phyloP scores from a whole-genome alignment of 495 filamentous ascomycete species.

The Neurospora tetraspora region DNA sequence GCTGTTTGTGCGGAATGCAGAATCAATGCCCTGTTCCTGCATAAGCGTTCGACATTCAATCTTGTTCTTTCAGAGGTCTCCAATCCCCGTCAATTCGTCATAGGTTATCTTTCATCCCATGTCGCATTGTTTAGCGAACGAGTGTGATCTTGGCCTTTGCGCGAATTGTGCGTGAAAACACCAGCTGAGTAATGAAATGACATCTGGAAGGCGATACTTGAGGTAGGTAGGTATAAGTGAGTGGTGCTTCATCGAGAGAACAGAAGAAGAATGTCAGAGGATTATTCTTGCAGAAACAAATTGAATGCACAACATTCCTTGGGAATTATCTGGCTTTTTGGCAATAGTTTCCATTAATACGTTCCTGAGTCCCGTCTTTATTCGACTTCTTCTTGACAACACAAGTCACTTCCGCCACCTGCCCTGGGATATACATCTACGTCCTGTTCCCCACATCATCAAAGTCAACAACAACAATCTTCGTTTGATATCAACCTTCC shows the following conservation, averaged over 20 bases:
- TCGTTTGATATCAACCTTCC: background rate
- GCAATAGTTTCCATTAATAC: background rate
- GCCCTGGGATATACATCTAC: too few relatives aligned
- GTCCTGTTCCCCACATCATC: too few relatives aligned
- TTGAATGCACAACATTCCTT: background rate
- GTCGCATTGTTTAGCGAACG: background rate
- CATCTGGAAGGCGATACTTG: background rate
- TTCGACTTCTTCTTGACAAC: background rate
- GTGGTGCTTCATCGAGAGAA: background rate
- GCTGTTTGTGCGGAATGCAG: background rate
- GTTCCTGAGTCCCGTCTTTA: background rate
- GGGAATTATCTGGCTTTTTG: background rate
- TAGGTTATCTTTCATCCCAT: background rate
- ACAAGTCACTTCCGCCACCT: too few relatives aligned
- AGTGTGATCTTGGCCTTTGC: constrained; percentile 4
- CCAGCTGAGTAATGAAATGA: constrained; percentile 9
- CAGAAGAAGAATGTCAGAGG: background rate
- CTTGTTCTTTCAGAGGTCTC: background rate
- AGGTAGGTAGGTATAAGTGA: background rate
- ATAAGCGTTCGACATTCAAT: background rate
- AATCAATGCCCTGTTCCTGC: background rate
- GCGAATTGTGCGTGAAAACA: constrained; percentile 22
- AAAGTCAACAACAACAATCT: background rate
- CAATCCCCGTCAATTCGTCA: background rate
- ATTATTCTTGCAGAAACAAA: background rate